These are phyloP conservation scores for Colletotrichum euphorbiae DNA, from an alignment of 2,329 filamentous ascomycete species.

Conservation along the genomic window DNA sequence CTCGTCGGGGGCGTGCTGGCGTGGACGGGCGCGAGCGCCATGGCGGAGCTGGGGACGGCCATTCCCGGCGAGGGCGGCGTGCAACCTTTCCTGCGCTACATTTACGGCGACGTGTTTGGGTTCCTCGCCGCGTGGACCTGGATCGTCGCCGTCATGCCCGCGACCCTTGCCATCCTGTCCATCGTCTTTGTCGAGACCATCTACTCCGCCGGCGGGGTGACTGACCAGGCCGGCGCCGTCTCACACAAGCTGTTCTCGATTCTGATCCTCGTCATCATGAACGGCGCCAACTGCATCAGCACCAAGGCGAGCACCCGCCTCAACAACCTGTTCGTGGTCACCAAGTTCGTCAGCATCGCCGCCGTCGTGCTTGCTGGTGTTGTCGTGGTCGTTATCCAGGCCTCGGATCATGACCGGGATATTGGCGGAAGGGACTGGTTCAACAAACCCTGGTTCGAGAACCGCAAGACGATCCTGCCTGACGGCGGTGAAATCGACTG, in stretches of 20 bases:
- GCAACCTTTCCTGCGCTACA: conserved; percentile 70
- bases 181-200: conserved; percentile 73
- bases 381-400: conserved; percentile 57
- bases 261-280: conserved; percentile 58
- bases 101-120: conserved; percentile 71
- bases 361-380: conserved; percentile 62
- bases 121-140: conserved; percentile 75
- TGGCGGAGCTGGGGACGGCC: conserved; percentile 72
- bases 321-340: conserved; percentile 66
- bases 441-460: conserved; percentile 65
- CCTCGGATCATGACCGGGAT: conserved; percentile 50
- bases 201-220: conserved; percentile 63
- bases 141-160: conserved; percentile 73
- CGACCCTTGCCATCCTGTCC: conserved; percentile 71
- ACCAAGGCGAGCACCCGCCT: conserved; percentile 66
- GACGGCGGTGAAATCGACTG: conserved; percentile 63
- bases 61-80: conserved; percentile 73
- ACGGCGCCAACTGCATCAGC: conserved; percentile 66
- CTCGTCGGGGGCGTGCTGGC: conserved; percentile 70
- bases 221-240: conserved; percentile 55
- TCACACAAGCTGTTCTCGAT: conserved; percentile 65
- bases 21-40: conserved; percentile 72
- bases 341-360: conserved; percentile 63
- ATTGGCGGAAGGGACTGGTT: conserved; percentile 64
- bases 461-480: conserved; percentile 60